Base-by-base conservation (phyloP, 2,329 filamentous ascomycete genomes). In the Clonostachys rosea region DNA sequence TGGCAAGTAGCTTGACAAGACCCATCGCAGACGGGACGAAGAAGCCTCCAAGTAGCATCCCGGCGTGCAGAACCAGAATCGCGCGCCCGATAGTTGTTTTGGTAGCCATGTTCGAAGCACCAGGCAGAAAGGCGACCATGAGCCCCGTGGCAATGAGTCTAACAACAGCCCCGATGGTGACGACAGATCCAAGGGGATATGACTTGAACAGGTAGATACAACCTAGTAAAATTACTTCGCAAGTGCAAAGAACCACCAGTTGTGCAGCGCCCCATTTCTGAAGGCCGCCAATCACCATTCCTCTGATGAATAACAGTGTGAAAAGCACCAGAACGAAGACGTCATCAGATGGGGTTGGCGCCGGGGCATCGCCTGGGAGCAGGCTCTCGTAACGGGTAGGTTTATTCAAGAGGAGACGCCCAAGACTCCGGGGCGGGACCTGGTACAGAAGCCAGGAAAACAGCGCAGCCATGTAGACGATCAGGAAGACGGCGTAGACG, bases 61-160 rank as follows among this genome's bases (percentile, higher is more conserved):
- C 65, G 3, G 73, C 80, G 59, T 89, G 86, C 5, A 88, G 68
- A 2, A 83, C 60, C 16, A 90, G 68, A 37, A 88, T 82, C 13
- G 79, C 69, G 57, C 89, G 89, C 9, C 84, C 86, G 40, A 89
- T 78, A 76, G 81, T 87, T 14, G 84, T 83, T 54, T 81, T 83
- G 1, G 79, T 66, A 3, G 74, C 66, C 52, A 83, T 73, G 3
- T 78, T 79, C 2, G 83, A 81, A 18, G 87, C 73, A 51, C 86
- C 86, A 0, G 83, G 73, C 18, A 74, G 70, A 46, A 83, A 69
- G 11, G 78, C 63, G 13, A 80, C 62, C 36, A 63, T 56, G 33
- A 63, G 50, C 10, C 50, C 14, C 30, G 57, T 33, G 2, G 78
- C 81, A 40, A 79, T 62, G 12, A 87, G 75, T 43, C 84, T 48